Evolutionary conservation across 495 filamentous ascomycete species (phyloP), one percentile per base, ranked within the genome.

Genomic region (Penicillium simplicissimum): DNA sequence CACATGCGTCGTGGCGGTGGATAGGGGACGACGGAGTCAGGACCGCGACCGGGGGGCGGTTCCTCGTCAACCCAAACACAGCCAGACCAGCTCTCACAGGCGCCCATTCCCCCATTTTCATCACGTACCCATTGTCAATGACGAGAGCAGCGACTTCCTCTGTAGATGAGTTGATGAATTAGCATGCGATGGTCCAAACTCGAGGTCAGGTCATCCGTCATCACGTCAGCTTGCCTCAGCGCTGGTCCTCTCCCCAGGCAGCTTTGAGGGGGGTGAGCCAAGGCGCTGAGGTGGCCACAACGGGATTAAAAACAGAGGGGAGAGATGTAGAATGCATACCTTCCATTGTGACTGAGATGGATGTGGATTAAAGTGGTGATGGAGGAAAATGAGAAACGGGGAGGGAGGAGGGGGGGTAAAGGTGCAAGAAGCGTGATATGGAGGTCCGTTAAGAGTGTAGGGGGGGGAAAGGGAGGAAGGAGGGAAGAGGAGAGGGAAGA

Each of bases 71-170:
- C 23, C 59, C 61, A 65, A 60, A 67, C 56, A 63, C 61, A 47
- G 59, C 62, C 61, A 62, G 45, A 62, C 54, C 64, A 72, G 70
- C 64, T 63, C 55, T 52, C 25, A 17, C 48, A 34, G 28, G 48
- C 25, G 13, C n/a, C 38, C 14, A n/a, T 25, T 15, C 34, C 47
- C 43, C 65, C 47, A 34, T 45, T 48, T 52, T 48, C 54, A 63
- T 62, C 65, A 81, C 92, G 87, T 91, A 98, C 95, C 95, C 95
- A 98, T 98, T 98, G 93, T 98, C 95, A 82, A 98, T 98, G 82
- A 98, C 95, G 92, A 98, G 94, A 81, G 95, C 95, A 81, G 95
- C 95, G 83, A 98, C 95, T 90, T 98, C 95, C 85, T 98, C 95
- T 98, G 77, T 81, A 84, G 57, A 61, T 61, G 58, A 76, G 67